phyloP scores from a whole-genome alignment of 352 stramenopile species.

The Phytopythium chamaehyphon region DNA sequence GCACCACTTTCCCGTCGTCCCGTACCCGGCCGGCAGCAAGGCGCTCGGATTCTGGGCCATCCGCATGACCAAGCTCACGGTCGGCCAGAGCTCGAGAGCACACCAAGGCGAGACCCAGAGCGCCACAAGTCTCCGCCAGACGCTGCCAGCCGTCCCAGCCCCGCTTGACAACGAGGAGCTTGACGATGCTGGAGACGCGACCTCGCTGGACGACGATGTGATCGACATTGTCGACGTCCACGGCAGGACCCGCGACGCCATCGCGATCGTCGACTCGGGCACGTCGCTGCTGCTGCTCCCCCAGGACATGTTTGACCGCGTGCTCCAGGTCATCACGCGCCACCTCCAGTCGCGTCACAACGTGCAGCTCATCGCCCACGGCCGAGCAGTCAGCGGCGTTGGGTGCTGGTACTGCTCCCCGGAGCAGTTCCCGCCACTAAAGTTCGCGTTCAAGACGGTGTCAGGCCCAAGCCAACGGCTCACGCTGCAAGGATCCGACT shows the following conservation, averaged over 20 bases:
- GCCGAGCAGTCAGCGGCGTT: conserved; percentile 32
- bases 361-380: conserved; percentile 18
- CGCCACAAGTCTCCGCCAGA: not conserved
- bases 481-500: conserved; percentile 52
- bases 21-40: conserved; percentile 26
- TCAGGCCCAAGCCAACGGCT: conserved; percentile 20
- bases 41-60: conserved; percentile 59
- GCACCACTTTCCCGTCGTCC: conserved; percentile 46
- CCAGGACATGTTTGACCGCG: conserved; percentile 29
- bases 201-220: not conserved
- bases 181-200: not conserved
- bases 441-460: conserved; percentile 29
- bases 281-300: conserved; percentile 64
- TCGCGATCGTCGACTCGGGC: conserved; percentile 63
- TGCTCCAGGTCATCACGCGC: conserved; percentile 29
- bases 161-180: conserved; percentile 2
- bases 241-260: not conserved
- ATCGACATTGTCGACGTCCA: not conserved
- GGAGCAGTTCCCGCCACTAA: conserved; percentile 46
- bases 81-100: conserved; percentile 8
- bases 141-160: not conserved
- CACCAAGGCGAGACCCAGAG: not conserved
- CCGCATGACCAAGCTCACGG: conserved; percentile 26
- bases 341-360: conserved; percentile 24
- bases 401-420: conserved; percentile 38